phyloP scores from a whole-genome alignment of 768 basidiomycete genomes.

The Boletus huronensis region DNA sequence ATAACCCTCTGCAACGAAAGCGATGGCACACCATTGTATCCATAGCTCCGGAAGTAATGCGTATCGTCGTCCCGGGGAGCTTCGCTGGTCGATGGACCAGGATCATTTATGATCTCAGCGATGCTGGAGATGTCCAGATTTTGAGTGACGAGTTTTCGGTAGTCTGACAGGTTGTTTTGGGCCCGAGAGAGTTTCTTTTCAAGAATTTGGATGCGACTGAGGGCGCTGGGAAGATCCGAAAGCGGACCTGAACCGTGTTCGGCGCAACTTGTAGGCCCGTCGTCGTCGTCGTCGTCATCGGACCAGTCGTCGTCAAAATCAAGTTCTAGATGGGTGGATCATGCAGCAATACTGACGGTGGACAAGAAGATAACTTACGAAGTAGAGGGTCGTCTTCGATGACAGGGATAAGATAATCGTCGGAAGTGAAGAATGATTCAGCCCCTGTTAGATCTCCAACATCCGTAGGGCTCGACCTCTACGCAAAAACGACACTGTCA shows the following conservation, averaged over 20 bases:
- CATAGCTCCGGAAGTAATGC: constrained; percentile 92
- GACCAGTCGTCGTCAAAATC: constrained; percentile 71
- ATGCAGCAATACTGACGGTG: neutral
- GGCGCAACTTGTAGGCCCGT: neutral
- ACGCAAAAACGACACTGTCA: constrained; percentile 8
- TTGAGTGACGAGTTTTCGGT: constrained; percentile 52
- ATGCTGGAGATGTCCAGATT: constrained; percentile 47
- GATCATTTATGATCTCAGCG: constrained; percentile 41
- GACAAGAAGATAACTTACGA: constrained; percentile 49
- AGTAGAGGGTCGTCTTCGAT: constrained; percentile 87
- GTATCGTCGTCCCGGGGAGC: constrained; percentile 75
- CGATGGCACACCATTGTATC: constrained; percentile 65
- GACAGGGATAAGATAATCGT: constrained; percentile 78
- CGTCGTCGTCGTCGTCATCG: constrained; percentile 45
- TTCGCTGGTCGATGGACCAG: constrained; percentile 21
- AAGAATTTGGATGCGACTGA: constrained; percentile 51
- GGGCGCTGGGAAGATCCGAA: constrained; percentile 32
- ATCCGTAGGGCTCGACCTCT: constrained; percentile 53
- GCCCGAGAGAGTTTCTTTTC: constrained; percentile 60
- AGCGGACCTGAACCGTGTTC: constrained; percentile 16
- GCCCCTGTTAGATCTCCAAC: constrained; percentile 48
- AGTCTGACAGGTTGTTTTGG: constrained; percentile 60
- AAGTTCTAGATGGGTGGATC: constrained; percentile 43
- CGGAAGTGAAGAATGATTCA: constrained; percentile 65
- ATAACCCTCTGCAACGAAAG: neutral